phyloP scores from a whole-genome alignment of 495 filamentous ascomycete genomes.

The Hypoxylon fragiforme region DNA sequence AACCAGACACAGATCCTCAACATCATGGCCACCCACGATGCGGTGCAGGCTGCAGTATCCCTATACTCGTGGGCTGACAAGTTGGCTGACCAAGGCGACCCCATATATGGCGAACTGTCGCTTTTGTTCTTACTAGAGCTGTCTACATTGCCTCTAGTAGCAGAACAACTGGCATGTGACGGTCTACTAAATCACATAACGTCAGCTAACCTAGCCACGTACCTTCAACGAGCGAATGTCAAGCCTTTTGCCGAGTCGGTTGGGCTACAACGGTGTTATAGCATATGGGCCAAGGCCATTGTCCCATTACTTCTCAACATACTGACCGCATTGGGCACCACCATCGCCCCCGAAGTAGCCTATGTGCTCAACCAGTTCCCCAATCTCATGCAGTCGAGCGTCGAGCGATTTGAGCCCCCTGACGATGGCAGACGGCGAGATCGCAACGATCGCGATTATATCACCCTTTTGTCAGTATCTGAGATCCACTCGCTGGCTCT shows the following conservation, averaged over 20 bases:
- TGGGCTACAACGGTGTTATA: constrained; percentile 64
- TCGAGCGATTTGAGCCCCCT: constrained; percentile 62
- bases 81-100: constrained; percentile 72
- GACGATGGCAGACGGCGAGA: constrained; percentile 50
- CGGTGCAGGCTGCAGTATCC: constrained; percentile 77
- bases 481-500: constrained; percentile 79
- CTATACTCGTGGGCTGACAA: constrained; percentile 95
- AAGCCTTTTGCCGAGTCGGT: constrained; percentile 63
- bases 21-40: constrained; percentile 66
- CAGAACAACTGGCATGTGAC: constrained; percentile 86
- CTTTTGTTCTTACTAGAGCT: constrained; percentile 86
- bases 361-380: constrained; percentile 86
- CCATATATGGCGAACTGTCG: constrained; percentile 90
- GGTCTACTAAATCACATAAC: constrained; percentile 76
- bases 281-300: constrained; percentile 86
- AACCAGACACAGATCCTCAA: constrained; percentile 66
- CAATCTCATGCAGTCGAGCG: constrained; percentile 65
- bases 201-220: constrained; percentile 72
- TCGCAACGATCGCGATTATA: constrained; percentile 47
- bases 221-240: constrained; percentile 69
- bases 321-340: constrained; percentile 74
- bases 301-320: constrained; percentile 90
- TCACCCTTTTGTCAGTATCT: constrained; percentile 69
- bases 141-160: constrained; percentile 76
- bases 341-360: constrained; percentile 79